Base-by-base conservation (phyloP, 192 early-diverging fungal species). In the Rhizophagus prolifer region DNA sequence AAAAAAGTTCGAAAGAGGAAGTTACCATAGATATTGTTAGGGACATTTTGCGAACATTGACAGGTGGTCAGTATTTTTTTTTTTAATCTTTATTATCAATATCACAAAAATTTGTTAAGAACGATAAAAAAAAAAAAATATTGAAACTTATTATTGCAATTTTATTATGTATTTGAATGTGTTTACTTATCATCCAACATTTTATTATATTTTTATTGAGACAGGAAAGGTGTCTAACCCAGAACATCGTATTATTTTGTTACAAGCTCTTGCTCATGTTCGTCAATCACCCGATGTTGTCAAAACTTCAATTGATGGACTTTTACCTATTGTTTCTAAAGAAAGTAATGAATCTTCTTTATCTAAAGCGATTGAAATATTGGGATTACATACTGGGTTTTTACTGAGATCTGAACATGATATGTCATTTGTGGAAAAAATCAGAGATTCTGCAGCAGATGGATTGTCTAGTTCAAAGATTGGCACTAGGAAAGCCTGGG, bases 341-440 rank as follows among this genome's bases (percentile, higher is more conserved):
- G 95, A 97, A 80, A 86, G 89, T 14, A 90, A 92, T 64, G 95
- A 95, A 68, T 79, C 80, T 21, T 89, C 88, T n/a, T 84, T 92
- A 12, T 63, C 81, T 3, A 82, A 87, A 68, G 85, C 90, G 62
- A 89, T 95, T 30, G 74, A 87, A 23, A 89, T 90, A 10, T 78
- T 91, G 30, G 86, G 87, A 9, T 65, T 74, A 58, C 94, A 94
- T 67, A 41, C 84, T 16, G 76, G 68, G 25, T 85, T 80, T 21
- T 88, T 87, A 36, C 84, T 87, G 74, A 82, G 58, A 46, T 68
- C 68, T 61, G 74, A 79, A 72, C 75, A 86, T 46, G 78, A 86
- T 38, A 74, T 84, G 25, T 75, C 78, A 12, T 69, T 88, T 74
- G 59, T 89, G 23, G 65, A 81, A 0, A 83, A 84, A 12, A 80